These are phyloP conservation scores for Dittrichia graveolens DNA, from an alignment of 129 eudicot genomes.

Conservation along the genomic window DNA sequence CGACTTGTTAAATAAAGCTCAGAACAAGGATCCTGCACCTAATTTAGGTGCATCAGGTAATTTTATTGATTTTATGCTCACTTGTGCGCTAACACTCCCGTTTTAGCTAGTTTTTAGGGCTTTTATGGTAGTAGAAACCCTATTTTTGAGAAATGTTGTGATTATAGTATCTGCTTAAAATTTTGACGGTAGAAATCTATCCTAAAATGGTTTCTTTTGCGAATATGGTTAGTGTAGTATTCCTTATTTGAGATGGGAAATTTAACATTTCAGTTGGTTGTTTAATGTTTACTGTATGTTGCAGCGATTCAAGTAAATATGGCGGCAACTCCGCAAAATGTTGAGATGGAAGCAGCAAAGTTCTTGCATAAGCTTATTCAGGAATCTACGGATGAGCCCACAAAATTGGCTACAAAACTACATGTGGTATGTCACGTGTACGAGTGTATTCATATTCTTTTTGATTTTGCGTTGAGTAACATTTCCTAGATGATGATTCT, in stretches of 20 bases:
- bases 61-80: conserved; percentile 2
- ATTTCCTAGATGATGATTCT: neutral
- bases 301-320: conserved; percentile 39
- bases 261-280: neutral
- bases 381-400: conserved; percentile 94
- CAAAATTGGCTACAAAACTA: conserved; percentile 95
- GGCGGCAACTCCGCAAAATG: conserved; percentile 81
- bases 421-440: conserved; percentile 61
- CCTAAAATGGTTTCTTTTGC: conserved; percentile 15
- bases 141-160: neutral
- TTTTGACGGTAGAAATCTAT: neutral
- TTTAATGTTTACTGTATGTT: conserved; percentile 12
- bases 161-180: conserved; percentile 14
- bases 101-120: conserved; percentile 22
- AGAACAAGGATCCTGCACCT: conserved; percentile 24
- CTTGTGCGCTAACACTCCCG: neutral
- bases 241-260: neutral
- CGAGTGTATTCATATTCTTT: conserved; percentile 18
- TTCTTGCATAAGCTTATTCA: conserved; percentile 94
- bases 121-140: conserved; percentile 36
- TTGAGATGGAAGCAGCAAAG: conserved; percentile 97
- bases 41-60: conserved; percentile 22
- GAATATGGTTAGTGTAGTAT: neutral
- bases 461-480: neutral
- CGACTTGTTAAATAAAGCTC: conserved; percentile 21